Conservation (phyloP, 768 basidiomycete species). For the Russula sp. region DNA sequence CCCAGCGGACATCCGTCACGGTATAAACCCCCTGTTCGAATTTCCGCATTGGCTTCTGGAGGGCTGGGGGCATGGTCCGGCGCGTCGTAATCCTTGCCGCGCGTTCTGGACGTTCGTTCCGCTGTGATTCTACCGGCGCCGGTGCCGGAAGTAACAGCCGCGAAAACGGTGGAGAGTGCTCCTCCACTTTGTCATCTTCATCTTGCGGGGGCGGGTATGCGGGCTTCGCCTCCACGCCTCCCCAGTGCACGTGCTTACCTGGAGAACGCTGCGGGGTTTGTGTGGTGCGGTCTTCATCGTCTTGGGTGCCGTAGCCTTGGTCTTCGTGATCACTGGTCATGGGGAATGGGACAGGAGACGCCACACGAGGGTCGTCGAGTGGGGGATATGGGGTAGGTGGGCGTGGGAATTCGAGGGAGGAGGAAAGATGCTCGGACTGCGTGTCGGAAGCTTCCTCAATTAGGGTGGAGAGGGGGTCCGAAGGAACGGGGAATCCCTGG, state of each 20-base stretch:
- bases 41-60: conserved; percentile 3
- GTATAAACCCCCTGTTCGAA: conserved; percentile 20
- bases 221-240: conserved; percentile 13
- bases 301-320: conserved; percentile 20
- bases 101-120: conserved; percentile 11
- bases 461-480: background rate
- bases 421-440: conserved; percentile 14
- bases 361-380: conserved; percentile 1
- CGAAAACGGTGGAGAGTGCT: conserved; percentile 14
- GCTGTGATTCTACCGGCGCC: background rate
- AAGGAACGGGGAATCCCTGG: background rate
- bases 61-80: background rate
- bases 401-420: conserved; percentile 11
- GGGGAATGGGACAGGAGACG: conserved; percentile 13
- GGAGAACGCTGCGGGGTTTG: background rate
- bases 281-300: conserved; percentile 14
- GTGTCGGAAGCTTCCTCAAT: conserved; percentile 10
- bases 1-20: conserved; percentile 19
- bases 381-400: conserved; percentile 10
- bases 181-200: conserved; percentile 6
- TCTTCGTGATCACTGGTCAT: conserved; percentile 12
- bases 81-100: conserved; percentile 6
- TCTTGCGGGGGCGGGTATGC: conserved; percentile 4
- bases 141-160: conserved; percentile 13
- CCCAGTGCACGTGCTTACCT: conserved; percentile 18